Base-by-base conservation (phyloP, 129 eudicot species). In the Helianthus tuberosus region DNA sequence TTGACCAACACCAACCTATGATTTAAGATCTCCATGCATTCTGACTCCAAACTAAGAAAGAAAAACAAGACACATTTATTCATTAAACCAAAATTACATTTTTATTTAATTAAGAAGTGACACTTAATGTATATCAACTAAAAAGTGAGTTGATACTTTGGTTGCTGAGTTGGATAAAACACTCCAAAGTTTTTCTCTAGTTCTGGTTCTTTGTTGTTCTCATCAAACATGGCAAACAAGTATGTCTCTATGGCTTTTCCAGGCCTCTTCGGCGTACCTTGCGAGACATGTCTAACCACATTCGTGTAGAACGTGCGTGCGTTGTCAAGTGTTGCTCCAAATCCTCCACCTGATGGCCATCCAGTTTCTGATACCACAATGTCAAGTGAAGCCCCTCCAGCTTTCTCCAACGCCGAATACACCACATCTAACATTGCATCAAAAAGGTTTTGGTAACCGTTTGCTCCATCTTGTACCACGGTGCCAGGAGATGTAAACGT, bases 211-310 rank as follows among this genome's bases (percentile, higher is more conserved):
- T 81, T 81, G 38, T 75, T 75, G 74, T 81, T 81, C 77, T 81
- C 85, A 10, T 81, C 81, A 35, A 81, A 81, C 81, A 81, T 75
- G 38, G 85, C 77, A 32, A 81, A 81, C 69, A 81, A 53, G 77
- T 81, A 81, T 0, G 77, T 74, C 46, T 81, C 84, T 52, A 81
- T 81, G 0, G 81, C 69, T 64, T 15, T 75, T 41, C 76, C 80
- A 0, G 74, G 81, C 51, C 84, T 75, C 64, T 53, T 81, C 5
- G 81, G 81, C 2, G 63, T 81, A 46, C 84, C 84, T 8, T 11
- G 8, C 43, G 54, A 23, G 11, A 74, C 81, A 25, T 75, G 84
- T 32, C 64, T 57, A 53, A 81, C 80, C 73, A 81, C 35, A 32
- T 69, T 75, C 49, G 80, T 75, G 69, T 59, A 54, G 49, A 68